A percentile compares a stretch with the other conserved stretches of the same genome.
These are phyloP conservation scores for Tricholomella constricta DNA, from an alignment of 768 basidiomycete genomes.

Conservation along the genomic window DNA sequence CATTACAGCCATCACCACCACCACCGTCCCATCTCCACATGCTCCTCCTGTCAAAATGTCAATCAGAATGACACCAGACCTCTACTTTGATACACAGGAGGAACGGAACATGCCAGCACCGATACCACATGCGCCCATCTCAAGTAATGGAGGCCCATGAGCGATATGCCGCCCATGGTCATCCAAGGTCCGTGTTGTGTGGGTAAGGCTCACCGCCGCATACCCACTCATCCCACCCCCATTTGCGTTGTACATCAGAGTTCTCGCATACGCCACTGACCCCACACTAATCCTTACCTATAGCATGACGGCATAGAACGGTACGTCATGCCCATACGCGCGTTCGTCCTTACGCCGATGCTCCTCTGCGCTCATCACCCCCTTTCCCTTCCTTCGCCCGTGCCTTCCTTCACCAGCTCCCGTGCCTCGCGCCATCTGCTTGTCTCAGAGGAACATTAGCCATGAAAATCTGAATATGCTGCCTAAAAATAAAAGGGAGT, in stretches of 20 bases:
- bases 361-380: slow-evolving; percentile 7
- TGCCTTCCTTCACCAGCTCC: slow-evolving; percentile 22
- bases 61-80: too few relatives aligned
- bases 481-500: too few relatives aligned
- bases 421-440: slow-evolving; percentile 23
- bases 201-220: slow-evolving; percentile 24
- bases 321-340: slow-evolving; percentile 23
- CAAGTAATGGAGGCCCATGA: too few relatives aligned
- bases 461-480: too few relatives aligned
- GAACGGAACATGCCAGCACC: slow-evolving; percentile 6
- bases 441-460: too few relatives aligned
- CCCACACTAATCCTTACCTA: slow-evolving; percentile 1
- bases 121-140: slow-evolving; percentile 2
- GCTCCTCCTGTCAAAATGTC: not conserved
- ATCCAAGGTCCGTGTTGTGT: too few relatives aligned
- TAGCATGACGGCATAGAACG: slow-evolving; percentile 40
- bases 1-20: not conserved
- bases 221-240: slow-evolving; percentile 28
- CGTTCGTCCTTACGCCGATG: slow-evolving; percentile 2
- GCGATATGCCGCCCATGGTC: too few relatives aligned
- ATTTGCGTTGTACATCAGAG: slow-evolving; percentile 10
- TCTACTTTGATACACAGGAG: too few relatives aligned
- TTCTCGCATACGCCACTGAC: slow-evolving; percentile 8
- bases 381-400: slow-evolving; percentile 11
- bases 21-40: not conserved